These are phyloP conservation scores for Vitis riparia DNA, from an alignment of 164 flowering plant species.

Conservation along the genomic window DNA sequence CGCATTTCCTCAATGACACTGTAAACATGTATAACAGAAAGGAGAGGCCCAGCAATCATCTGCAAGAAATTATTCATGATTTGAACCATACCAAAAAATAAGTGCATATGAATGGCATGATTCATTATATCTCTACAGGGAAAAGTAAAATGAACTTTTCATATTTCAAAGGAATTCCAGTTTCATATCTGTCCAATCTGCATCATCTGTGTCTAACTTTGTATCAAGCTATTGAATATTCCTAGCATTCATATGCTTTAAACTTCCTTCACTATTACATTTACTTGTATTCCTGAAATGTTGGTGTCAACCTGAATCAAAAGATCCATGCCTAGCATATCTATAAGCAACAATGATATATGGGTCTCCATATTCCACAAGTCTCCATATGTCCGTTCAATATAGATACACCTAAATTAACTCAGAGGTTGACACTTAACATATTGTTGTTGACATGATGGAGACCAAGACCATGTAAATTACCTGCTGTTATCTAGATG, in stretches of 20 bases:
- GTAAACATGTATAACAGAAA: slow-evolving; percentile 69
- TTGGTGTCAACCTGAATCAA: too few relatives aligned
- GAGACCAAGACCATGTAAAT: background rate
- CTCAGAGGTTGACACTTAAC: too few relatives aligned
- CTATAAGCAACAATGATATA: background rate
- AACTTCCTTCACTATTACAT: too few relatives aligned
- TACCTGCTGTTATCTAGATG: background rate
- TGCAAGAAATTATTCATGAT: slow-evolving; percentile 33
- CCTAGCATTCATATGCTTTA: too few relatives aligned
- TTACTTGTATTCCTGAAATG: too few relatives aligned
- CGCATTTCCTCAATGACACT: slow-evolving; percentile 88
- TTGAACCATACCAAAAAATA: background rate
- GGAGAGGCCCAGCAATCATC: slow-evolving; percentile 79
- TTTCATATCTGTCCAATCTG: background rate
- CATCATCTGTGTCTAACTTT: background rate
- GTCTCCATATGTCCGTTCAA: too few relatives aligned
- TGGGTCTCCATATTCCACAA: too few relatives aligned
- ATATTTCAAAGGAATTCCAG: too few relatives aligned
- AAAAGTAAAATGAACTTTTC: background rate
- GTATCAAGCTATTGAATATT: too few relatives aligned
- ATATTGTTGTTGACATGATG: background rate
- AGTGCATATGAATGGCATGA: background rate
- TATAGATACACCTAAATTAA: too few relatives aligned
- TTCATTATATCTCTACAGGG: background rate
- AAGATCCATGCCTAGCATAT: too few relatives aligned